phyloP scores from a whole-genome alignment of 2,329 filamentous ascomycete genomes.

The Graphilbum fragrans region DNA sequence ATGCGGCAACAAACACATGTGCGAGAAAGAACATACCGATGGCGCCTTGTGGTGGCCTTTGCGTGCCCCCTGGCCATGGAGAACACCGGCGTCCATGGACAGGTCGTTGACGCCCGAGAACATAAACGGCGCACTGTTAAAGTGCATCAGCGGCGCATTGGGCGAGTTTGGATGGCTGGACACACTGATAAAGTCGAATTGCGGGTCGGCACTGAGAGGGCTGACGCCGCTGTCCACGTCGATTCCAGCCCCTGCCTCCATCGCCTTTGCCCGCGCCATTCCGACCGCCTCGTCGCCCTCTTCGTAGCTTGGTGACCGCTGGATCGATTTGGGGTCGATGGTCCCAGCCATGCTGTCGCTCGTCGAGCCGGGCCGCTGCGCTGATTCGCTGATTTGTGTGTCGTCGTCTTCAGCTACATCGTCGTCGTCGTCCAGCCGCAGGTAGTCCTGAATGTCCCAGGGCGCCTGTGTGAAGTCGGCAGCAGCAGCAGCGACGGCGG shows the following conservation, averaged over 20 bases:
- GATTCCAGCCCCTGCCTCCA: background rate
- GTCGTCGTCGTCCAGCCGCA: conserved; percentile 25
- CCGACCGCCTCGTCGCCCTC: conserved; percentile 10
- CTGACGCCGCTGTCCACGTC: conserved; percentile 2
- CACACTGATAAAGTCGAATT: conserved; percentile 40
- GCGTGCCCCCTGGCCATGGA: background rate
- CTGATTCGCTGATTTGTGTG: background rate
- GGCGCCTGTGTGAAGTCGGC: too few relatives aligned
- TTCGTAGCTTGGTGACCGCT: conserved; percentile 6
- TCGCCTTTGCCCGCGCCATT: background rate
- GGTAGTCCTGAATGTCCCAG: conserved; percentile 28
- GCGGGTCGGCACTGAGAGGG: conserved; percentile 5
- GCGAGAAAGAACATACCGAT: conserved; percentile 23
- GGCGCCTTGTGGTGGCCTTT: conserved; percentile 24
- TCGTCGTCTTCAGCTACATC: conserved; percentile 20
- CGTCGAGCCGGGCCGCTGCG: background rate
- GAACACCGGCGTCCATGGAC: too few relatives aligned
- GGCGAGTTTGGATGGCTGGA: conserved; percentile 40
- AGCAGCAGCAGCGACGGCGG: too few relatives aligned
- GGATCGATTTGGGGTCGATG: conserved; percentile 21
- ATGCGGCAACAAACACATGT: background rate
- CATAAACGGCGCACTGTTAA: background rate
- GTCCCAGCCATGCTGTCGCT: conserved; percentile 13
- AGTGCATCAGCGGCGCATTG: too few relatives aligned
- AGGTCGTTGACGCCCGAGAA: too few relatives aligned